Conservation (phyloP, 2,329 filamentous ascomycete genomes). For the Alternaria consortialis region DNA sequence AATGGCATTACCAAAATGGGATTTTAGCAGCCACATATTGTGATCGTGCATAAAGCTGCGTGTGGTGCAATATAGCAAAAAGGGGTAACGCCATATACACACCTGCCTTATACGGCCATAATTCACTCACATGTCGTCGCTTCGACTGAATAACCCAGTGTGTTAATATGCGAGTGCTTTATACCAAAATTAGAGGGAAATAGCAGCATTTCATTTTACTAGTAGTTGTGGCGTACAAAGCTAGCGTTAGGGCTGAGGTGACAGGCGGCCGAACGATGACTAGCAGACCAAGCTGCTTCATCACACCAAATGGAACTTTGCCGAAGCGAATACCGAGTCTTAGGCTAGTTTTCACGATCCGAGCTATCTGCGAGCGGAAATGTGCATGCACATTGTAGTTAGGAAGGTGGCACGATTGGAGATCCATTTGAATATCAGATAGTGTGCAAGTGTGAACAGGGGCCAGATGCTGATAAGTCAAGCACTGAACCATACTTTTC, state of each 20-base stretch:
- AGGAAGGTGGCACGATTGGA: background rate
- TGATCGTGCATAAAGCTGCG: background rate
- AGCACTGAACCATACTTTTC: background rate
- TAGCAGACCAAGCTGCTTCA: background rate
- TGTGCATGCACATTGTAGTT: background rate
- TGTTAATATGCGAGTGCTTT: background rate
- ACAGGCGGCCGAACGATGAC: constrained; percentile 3
- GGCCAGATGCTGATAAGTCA: background rate
- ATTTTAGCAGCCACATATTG: background rate
- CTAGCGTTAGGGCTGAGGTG: background rate
- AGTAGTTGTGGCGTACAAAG: background rate
- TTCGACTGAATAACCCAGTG: background rate
- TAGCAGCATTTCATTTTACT: background rate
- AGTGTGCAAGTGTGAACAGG: background rate
- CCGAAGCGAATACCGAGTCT: background rate
- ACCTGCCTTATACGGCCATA: background rate
- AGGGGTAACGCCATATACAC: background rate
- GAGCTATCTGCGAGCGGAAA: background rate
- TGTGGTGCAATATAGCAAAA: background rate
- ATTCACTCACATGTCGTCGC: background rate
- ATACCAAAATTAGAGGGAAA: background rate
- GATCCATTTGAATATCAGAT: background rate
- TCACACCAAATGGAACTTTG: constrained; percentile 2
- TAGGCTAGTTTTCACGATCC: background rate
- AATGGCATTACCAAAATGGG: background rate